Base-by-base conservation (phyloP, 495 filamentous ascomycete genomes). In the Penicillium crystallinum region DNA sequence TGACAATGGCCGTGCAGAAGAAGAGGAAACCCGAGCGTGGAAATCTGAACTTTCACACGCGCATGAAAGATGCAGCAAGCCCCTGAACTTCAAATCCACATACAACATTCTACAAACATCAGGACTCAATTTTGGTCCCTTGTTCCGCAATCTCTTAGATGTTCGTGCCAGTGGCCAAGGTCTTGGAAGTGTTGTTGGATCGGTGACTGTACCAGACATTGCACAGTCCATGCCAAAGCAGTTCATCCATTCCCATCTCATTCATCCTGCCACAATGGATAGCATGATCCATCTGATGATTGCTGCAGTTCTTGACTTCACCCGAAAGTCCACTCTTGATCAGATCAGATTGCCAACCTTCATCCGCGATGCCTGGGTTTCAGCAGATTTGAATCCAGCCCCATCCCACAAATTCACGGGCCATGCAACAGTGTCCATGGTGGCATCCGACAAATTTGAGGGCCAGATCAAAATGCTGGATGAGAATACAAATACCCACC, bases 221-320 rank as follows among this genome's bases (percentile, higher is more conserved):
- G 52, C 46, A 17, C 45, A 43, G 22, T 52, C 52, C 5, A 70
- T 72, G 67, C 65, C 67, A 22, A 59, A 63, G 29, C 52, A 49
- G 11, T 60, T 58, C 48, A 47, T 61, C 44, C 59, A 69, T 33
- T 40, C 60, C 0, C 69, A 69, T 41, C 33, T 71, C 2, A 67
- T 74, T 19, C 71, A 74, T 30, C 71, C 71, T 1, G 58, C 65
- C 6, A 66, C 63, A 2, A 64, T 74, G 61, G 71, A 74, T 21
- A 67, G 63, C 35, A 66, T 69, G 54, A 58, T 72, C 6, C 71
- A 74, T 37, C 52, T 67, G 59, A 31, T 61, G 50, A 62, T 65
- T 25, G 53, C 58, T 4, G 56, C 61, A 1, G 47, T 59, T 6
- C 54, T 68, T 15, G 61, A 68, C 34, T 39, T 57, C 11, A 65